Conservation (phyloP, 2,329 filamentous ascomycete species). For the Tolypocladium pustulatum region DNA sequence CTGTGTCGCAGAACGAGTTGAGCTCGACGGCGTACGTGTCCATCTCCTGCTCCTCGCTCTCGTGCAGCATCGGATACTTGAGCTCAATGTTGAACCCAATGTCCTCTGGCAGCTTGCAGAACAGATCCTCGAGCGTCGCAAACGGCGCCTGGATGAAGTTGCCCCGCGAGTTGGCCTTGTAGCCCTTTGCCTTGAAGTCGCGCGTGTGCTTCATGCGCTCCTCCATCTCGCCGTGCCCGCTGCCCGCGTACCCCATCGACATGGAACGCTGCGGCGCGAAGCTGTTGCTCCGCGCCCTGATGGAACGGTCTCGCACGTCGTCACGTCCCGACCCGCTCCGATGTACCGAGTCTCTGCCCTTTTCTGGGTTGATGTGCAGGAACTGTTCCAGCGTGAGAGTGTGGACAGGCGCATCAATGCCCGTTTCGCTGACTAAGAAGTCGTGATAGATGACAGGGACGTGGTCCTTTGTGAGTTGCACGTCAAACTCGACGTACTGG, state of each 20-base stretch:
- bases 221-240: conserved; percentile 32
- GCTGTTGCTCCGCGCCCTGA: conserved; percentile 23
- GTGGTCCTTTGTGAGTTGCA: conserved; percentile 96
- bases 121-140: conserved; percentile 88
- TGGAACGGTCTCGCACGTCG: not conserved
- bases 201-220: conserved; percentile 96
- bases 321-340: not conserved
- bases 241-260: conserved; percentile 42
- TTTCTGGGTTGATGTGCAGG: conserved; percentile 68
- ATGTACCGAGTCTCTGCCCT: conserved; percentile 5
- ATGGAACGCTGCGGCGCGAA: conserved; percentile 38
- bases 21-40: conserved; percentile 92
- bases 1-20: conserved; percentile 92
- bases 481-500: conserved; percentile 68
- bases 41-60: conserved; percentile 93
- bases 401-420: conserved; percentile 93
- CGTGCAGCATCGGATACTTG: conserved; percentile 97
- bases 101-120: conserved; percentile 67
- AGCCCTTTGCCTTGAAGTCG: conserved; percentile 89
- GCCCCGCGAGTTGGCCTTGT: conserved; percentile 88
- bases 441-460: conserved; percentile 98
- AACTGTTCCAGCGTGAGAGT: conserved; percentile 94
- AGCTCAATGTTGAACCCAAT: conserved; percentile 98
- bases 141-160: conserved; percentile 95
- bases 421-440: conserved; percentile 94